Evolutionary conservation across 495 filamentous ascomycete genomes (phyloP).

Genomic region (Xylaria palmicola): DNA sequence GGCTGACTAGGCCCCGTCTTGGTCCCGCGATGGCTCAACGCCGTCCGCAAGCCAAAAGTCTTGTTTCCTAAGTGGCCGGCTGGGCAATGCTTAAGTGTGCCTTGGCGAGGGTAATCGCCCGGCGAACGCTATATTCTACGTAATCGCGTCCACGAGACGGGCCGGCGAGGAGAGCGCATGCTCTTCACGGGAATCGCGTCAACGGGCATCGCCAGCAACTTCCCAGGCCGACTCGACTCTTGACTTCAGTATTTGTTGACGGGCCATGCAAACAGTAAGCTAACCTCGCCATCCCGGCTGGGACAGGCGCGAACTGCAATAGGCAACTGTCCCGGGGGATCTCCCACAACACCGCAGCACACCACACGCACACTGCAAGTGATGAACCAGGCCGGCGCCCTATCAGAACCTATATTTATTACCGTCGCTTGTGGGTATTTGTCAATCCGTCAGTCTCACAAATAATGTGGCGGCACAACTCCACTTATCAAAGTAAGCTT

Average conservation of each 20-base stretch:
- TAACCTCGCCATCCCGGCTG: background rate
- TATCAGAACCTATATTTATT: conserved; percentile 7
- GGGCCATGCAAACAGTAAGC: conserved; percentile 17
- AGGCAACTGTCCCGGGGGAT: conserved; percentile 1
- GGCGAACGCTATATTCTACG: background rate
- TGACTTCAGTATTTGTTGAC: too few relatives aligned
- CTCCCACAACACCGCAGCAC: background rate
- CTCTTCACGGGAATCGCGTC: too few relatives aligned
- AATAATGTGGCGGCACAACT: background rate
- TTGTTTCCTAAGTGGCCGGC: conserved; percentile 7
- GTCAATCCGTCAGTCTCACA: background rate
- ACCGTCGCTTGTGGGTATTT: conserved; percentile 4
- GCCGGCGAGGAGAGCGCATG: background rate
- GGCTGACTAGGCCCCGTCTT: conserved; percentile 4
- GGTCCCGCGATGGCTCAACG: conserved; percentile 2
- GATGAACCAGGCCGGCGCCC: background rate
- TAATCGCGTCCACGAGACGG: background rate
- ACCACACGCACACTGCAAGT: background rate
- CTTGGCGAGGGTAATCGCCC: background rate
- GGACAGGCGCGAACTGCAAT: background rate
- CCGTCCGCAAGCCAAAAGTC: conserved; percentile 13
- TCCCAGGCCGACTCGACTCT: too few relatives aligned
- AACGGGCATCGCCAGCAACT: too few relatives aligned
- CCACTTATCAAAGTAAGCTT: conserved; percentile 13
- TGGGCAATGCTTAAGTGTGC: conserved; percentile 2